phyloP scores from a whole-genome alignment of 305 asterid genomes.

The Stenogyne calaminthoides region DNA sequence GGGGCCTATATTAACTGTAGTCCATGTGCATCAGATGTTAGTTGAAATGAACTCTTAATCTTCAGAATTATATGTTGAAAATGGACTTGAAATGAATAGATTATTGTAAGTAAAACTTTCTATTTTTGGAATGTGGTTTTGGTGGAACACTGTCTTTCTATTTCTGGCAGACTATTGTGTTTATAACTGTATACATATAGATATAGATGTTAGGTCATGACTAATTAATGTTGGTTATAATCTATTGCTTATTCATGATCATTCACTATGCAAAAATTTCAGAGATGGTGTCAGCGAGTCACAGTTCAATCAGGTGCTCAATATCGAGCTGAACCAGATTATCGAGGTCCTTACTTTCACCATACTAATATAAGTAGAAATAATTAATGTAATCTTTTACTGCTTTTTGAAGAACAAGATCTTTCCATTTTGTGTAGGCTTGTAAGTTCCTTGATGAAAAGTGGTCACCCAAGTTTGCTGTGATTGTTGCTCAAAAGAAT shows the following conservation, averaged over 20 bases:
- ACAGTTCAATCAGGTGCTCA: conserved; percentile 87
- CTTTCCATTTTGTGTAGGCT: conserved; percentile 48
- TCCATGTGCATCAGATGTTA: background rate
- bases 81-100: too few species aligned
- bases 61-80: too few species aligned
- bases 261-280: conserved; percentile 24
- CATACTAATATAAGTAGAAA: background rate
- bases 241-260: background rate
- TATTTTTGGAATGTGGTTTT: too few species aligned
- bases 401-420: background rate
- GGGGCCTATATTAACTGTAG: background rate
- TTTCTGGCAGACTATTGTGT: too few species aligned
- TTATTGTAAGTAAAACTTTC: too few species aligned
- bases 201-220: background rate
- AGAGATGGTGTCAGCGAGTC: conserved; percentile 98
- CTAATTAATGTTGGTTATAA: background rate
- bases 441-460: conserved; percentile 75
- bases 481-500: conserved; percentile 85
- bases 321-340: conserved; percentile 79
- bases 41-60: background rate
- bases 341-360: conserved; percentile 58
- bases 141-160: too few species aligned
- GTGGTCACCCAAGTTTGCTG: conserved; percentile 81
- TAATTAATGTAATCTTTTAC: background rate
- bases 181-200: too few species aligned